Evolutionary conservation across 2,329 filamentous ascomycete species (phyloP).

Genomic region (Fusarium falciforme): DNA sequence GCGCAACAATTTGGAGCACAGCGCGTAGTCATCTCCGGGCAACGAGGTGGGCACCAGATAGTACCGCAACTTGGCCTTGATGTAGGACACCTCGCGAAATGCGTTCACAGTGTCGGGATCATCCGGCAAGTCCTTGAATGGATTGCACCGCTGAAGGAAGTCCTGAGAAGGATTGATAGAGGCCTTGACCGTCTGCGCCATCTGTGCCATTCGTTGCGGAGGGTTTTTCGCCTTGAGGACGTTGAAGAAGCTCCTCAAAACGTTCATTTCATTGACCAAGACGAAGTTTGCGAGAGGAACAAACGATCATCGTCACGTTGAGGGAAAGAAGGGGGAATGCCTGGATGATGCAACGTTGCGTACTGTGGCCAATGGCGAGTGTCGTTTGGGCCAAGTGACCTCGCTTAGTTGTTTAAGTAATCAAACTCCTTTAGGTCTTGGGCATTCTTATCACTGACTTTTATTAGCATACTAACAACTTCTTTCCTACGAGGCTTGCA

Average conservation of each 20-base stretch:
- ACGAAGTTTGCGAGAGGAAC: background rate
- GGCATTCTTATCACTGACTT: background rate
- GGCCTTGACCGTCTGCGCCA: constrained; percentile 17
- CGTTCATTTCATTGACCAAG: constrained; percentile 8
- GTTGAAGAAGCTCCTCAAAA: constrained; percentile 19
- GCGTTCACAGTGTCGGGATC: constrained; percentile 22
- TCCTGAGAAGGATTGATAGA: constrained; percentile 9
- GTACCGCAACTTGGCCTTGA: constrained; percentile 13
- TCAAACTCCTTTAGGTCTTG: background rate
- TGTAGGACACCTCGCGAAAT: constrained; percentile 24
- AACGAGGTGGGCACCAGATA: constrained; percentile 22
- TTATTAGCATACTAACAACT: background rate
- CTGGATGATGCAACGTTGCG: background rate
- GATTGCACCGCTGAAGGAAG: constrained; percentile 29
- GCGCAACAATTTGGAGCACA: constrained; percentile 22
- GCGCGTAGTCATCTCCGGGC: constrained; percentile 22
- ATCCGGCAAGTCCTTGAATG: constrained; percentile 20
- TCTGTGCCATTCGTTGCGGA: constrained; percentile 9
- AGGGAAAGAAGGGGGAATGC: background rate
- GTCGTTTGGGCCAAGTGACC: background rate
- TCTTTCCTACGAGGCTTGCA: background rate
- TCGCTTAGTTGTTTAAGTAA: background rate
- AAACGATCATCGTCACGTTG: background rate
- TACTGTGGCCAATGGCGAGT: background rate
- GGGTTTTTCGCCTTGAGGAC: constrained; percentile 13